phyloP scores from a whole-genome alignment of 1,284 basidiomycete genomes.

The Trichosporon inkin region DNA sequence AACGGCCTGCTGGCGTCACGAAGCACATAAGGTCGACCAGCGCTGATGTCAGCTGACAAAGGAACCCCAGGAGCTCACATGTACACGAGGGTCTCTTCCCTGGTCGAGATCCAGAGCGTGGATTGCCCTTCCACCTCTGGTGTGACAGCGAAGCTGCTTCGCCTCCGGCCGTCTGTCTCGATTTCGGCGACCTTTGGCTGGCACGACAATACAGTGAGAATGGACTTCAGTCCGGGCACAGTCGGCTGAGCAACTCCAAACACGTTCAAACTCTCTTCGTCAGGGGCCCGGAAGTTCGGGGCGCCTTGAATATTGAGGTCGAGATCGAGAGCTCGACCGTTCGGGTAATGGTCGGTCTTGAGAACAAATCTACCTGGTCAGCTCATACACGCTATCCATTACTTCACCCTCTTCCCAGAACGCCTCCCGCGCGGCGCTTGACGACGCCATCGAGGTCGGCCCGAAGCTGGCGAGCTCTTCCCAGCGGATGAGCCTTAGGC shows the following conservation, averaged over 20 bases:
- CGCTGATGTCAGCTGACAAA: constrained; percentile 68
- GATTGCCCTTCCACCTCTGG: constrained; percentile 26
- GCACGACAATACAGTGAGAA: constrained; percentile 80
- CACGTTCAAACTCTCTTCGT: constrained; percentile 73
- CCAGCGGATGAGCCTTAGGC: constrained; percentile 18
- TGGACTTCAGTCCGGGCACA: constrained; percentile 83
- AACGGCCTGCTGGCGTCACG: constrained; percentile 84
- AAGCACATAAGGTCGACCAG: constrained; percentile 90
- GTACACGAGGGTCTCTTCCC: constrained; percentile 52
- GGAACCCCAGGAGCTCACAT: constrained; percentile 28
- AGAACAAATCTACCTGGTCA: constrained; percentile 62
- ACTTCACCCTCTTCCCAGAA: constrained; percentile 66
- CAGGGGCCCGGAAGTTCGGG: constrained; percentile 85
- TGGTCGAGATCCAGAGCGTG: constrained; percentile 55
- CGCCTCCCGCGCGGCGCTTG: constrained; percentile 80
- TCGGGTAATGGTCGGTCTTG: constrained; percentile 84
- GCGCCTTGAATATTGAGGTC: constrained; percentile 85
- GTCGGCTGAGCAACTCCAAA: constrained; percentile 95
- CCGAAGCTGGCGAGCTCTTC: constrained; percentile 38
- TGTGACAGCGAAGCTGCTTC: constrained; percentile 15
- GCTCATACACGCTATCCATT: neutral
- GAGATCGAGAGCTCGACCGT: constrained; percentile 81
- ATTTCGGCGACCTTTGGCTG: constrained; percentile 53
- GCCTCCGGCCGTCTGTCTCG: constrained; percentile 13
- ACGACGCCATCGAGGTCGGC: constrained; percentile 59